Conservation (phyloP, 129 eudicot species). For the Tagetes patula region DNA sequence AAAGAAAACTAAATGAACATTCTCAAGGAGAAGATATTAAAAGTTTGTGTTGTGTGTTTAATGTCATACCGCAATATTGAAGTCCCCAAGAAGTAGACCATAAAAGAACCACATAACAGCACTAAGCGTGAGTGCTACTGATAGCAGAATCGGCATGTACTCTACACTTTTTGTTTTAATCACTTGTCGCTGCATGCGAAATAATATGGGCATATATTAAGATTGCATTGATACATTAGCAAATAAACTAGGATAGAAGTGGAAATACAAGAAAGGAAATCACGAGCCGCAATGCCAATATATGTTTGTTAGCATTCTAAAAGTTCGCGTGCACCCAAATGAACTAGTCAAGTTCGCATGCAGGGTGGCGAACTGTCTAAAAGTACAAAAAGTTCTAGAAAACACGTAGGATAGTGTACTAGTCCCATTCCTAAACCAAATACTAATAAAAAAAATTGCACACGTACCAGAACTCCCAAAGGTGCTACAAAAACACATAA, state of each 20-base stretch:
- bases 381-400: no score
- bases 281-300: neutral
- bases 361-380: no score
- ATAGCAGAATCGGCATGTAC: slow-evolving; percentile 71
- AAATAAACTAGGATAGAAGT: neutral
- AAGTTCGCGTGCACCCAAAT: no score
- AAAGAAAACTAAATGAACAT: neutral
- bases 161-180: slow-evolving; percentile 70
- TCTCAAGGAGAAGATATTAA: neutral
- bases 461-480: slow-evolving; percentile 50
- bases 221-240: neutral
- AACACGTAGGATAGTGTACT: no score
- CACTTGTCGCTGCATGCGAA: slow-evolving; percentile 68
- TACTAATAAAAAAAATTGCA: neutral
- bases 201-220: neutral
- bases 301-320: neutral
- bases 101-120: slow-evolving; percentile 83
- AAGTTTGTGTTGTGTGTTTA: neutral
- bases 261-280: no score
- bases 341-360: no score
- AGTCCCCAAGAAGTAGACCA: slow-evolving; percentile 55
- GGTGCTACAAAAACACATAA: slow-evolving; percentile 75
- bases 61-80: slow-evolving; percentile 54
- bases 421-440: no score
- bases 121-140: slow-evolving; percentile 62